Percentiles rank a stretch among this genome's conserved stretches.
These are phyloP conservation scores for Isabelozyma heimii DNA, from an alignment of 805 yeast species.

Conservation along the genomic window DNA sequence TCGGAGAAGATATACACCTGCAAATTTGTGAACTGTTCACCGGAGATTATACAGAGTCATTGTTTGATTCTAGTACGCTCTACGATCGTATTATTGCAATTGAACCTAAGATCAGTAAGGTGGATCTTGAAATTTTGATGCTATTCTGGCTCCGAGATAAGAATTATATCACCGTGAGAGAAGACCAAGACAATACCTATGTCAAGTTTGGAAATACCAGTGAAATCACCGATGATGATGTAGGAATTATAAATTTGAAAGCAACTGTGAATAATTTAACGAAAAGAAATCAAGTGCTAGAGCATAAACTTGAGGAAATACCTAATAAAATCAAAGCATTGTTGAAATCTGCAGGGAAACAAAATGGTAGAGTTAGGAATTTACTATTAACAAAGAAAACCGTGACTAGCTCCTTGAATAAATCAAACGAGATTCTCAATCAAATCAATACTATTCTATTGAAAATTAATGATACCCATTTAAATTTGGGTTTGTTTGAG, in stretches of 20 bases:
- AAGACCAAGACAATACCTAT: slow-evolving; percentile 10
- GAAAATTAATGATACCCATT: slow-evolving; percentile 35
- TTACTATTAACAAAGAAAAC: slow-evolving; percentile 13
- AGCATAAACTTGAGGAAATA: slow-evolving; percentile 13
- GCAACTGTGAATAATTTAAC: slow-evolving; percentile 14
- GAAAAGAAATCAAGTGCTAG: slow-evolving; percentile 16
- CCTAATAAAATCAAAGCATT: slow-evolving; percentile 13
- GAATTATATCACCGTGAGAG: slow-evolving; percentile 3
- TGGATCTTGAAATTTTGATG: slow-evolving; percentile 26
- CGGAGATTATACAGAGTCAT: slow-evolving; percentile 8
- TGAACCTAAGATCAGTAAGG: slow-evolving; percentile 9
- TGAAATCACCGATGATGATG: slow-evolving; percentile 25
- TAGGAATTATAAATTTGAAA: slow-evolving; percentile 26
- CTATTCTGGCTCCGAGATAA: slow-evolving; percentile 25
- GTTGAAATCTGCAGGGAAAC: slow-evolving; percentile 6
- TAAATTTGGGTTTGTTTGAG: slow-evolving; percentile 21
- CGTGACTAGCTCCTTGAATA: slow-evolving; percentile 14
- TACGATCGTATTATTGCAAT: slow-evolving; percentile 8
- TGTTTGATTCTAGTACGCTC: slow-evolving; percentile 8
- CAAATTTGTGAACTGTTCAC: slow-evolving; percentile 5
- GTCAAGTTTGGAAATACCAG: slow-evolving; percentile 17
- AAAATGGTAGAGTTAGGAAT: slow-evolving; percentile 14
- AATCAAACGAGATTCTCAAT: slow-evolving; percentile 10
- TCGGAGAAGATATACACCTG: slow-evolving; percentile 3
- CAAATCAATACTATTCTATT: slow-evolving; percentile 22